Base-by-base conservation (phyloP, 495 filamentous ascomycete genomes). In the Aspergillus hancockii region DNA sequence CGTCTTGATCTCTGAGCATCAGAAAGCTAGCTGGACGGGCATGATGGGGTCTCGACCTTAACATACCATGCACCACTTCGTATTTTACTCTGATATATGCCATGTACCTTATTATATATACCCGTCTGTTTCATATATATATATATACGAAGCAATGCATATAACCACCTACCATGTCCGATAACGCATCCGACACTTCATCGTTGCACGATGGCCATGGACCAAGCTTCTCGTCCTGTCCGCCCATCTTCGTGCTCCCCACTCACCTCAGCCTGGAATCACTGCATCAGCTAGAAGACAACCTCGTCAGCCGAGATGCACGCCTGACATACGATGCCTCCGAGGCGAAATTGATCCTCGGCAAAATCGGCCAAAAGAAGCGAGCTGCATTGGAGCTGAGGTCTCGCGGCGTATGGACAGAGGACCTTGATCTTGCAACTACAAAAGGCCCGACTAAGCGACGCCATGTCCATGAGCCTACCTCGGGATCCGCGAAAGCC, bases 381-480 rank as follows among this genome's bases (percentile, higher is more conserved):
- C 84, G 93, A 10, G 91, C 89, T 1, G 79, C 81, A 12, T 83
- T 94, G 57, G 93, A 98, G 73, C 75, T 97, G 38, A 81, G 91
- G 45, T 82, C 83, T 36, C 81, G 79, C 46, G 88, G 78, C 21
- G 45, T 85, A 61, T 88, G 67, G 80, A 88, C 75, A 19, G 86
- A 91, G 64, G 78, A 87, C 40, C 30, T 45, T 43, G 53, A 55
- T 30, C 31, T 56, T 16, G 28, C 55, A 0, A 23, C 1, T 8
- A 1, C 36, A 1, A 52, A 68, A 21, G 70, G 64, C 1, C 64
- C 71, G 9, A 19, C 9, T 1, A 78, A 78, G 56, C 57, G 70
- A 30, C 60, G 65, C 22, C 67, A 67, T 13, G 49, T 53, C 10
- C 53, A 54, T 43, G 34, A 19, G 16, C 8, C 52, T 8, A 28